Evolutionary conservation across 106 monocot genomes (phyloP).

Genomic region (Dioscorea dumetorum): DNA sequence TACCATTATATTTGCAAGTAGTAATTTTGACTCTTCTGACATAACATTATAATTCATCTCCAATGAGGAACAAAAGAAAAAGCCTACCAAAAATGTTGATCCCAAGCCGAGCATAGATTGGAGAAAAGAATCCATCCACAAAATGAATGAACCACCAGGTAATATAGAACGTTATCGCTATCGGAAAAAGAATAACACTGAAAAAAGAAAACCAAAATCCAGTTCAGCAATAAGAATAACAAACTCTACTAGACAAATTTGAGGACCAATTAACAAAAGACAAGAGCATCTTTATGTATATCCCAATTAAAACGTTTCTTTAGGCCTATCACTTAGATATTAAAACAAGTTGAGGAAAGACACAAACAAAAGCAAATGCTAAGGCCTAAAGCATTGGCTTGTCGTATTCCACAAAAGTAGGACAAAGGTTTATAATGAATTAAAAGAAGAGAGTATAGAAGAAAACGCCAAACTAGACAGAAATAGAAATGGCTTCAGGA

Average conservation of each 20-base stretch:
- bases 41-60: not conserved
- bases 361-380: too few relatives aligned
- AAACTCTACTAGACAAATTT: not conserved
- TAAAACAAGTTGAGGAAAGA: not conserved
- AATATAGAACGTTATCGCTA: conserved; percentile 63
- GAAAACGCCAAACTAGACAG: not conserved
- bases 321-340: not conserved
- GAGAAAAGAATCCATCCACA: conserved; percentile 66
- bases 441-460: not conserved
- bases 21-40: not conserved
- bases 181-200: conserved; percentile 61
- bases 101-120: conserved; percentile 32
- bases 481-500: not conserved
- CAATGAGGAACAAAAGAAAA: not conserved
- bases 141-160: conserved; percentile 75
- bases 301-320: not conserved
- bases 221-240: not conserved
- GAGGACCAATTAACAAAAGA: not conserved
- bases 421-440: not conserved
- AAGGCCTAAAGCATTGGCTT: too few relatives aligned
- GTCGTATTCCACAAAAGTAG: not conserved
- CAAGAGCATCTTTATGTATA: not conserved
- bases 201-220: not conserved
- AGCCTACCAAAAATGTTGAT: conserved; percentile 35
- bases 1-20: not conserved